Evolutionary conservation across 1,139 yeast genomes (phyloP).

Genomic region (Magnusiomyces suaveolens): DNA sequence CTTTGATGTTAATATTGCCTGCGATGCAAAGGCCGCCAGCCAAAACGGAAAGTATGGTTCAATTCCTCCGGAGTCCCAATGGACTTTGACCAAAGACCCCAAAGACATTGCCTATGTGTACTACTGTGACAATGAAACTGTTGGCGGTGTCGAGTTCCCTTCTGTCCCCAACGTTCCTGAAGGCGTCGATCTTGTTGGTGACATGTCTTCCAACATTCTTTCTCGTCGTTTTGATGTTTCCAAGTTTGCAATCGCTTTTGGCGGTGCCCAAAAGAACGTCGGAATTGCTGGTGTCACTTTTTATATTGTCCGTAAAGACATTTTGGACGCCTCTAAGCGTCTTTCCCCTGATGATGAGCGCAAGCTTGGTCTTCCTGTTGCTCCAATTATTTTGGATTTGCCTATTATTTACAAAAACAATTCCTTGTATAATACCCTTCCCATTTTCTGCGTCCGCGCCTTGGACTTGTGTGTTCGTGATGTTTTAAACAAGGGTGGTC

Average conservation of each 20-base stretch:
- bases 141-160: constrained; percentile 81
- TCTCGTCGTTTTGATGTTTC: constrained; percentile 73
- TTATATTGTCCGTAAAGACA: constrained; percentile 73
- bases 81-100: constrained; percentile 40
- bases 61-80: constrained; percentile 58
- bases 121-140: constrained; percentile 94
- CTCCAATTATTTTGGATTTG: constrained; percentile 82
- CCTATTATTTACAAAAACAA: constrained; percentile 80
- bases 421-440: constrained; percentile 90
- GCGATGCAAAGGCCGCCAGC: constrained; percentile 46
- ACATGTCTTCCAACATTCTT: constrained; percentile 86
- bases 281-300: constrained; percentile 93
- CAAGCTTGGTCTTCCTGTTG: constrained; percentile 54
- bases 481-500: constrained; percentile 54
- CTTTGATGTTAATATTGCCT: constrained; percentile 58
- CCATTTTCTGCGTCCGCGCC: constrained; percentile 82
- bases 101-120: constrained; percentile 71
- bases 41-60: constrained; percentile 47
- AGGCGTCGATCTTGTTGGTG: constrained; percentile 77
- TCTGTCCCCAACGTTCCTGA: constrained; percentile 47
- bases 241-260: constrained; percentile 70
- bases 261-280: constrained; percentile 95
- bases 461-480: constrained; percentile 66
- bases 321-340: constrained; percentile 43
- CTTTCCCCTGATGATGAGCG: constrained; percentile 55